A percentile compares a stretch with the other conserved stretches of the same genome.
Conservation (phyloP, 768 basidiomycete species). For the Mycena leptocephala region DNA sequence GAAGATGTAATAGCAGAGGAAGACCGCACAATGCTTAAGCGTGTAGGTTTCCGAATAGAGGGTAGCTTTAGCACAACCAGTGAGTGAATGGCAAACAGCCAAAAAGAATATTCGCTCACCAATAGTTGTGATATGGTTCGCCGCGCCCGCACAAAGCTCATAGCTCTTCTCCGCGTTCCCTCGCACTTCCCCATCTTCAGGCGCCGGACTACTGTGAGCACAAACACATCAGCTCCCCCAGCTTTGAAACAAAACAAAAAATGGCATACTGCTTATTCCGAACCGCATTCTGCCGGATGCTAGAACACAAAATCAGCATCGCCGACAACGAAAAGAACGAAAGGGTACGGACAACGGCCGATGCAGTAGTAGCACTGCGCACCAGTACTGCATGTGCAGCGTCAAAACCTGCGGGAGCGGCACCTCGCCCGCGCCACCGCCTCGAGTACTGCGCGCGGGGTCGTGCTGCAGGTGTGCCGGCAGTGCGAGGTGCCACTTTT, state of each 20-base stretch:
- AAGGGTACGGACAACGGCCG: slow-evolving; percentile 78
- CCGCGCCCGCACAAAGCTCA: slow-evolving; percentile 82
- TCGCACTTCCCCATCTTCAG: slow-evolving; percentile 69
- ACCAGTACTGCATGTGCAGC: slow-evolving; percentile 92
- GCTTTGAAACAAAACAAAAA: background rate
- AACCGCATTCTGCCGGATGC: slow-evolving; percentile 57
- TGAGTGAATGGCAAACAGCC: background rate
- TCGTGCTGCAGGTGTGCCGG: slow-evolving; percentile 80
- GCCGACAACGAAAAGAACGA: slow-evolving; percentile 5
- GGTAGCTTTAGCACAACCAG: slow-evolving; percentile 54
- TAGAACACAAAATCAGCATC: slow-evolving; percentile 40
- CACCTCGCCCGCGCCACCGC: slow-evolving; percentile 28
- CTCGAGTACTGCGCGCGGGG: slow-evolving; percentile 43
- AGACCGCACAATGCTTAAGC: slow-evolving; percentile 75
- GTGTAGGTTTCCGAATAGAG: slow-evolving; percentile 77
- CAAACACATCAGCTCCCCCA: background rate
- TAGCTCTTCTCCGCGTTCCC: slow-evolving; percentile 75
- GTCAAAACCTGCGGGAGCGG: slow-evolving; percentile 80
- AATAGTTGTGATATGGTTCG: slow-evolving; percentile 85
- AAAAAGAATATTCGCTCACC: slow-evolving; percentile 53
- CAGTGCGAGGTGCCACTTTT: slow-evolving; percentile 84
- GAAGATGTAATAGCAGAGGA: slow-evolving; percentile 86
- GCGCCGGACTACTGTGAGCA: slow-evolving; percentile 52
- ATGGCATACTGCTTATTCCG: slow-evolving; percentile 59
- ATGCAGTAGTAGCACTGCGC: slow-evolving; percentile 80